Conservation (phyloP, 2,329 filamentous ascomycete species). For the Microdochium nivale region DNA sequence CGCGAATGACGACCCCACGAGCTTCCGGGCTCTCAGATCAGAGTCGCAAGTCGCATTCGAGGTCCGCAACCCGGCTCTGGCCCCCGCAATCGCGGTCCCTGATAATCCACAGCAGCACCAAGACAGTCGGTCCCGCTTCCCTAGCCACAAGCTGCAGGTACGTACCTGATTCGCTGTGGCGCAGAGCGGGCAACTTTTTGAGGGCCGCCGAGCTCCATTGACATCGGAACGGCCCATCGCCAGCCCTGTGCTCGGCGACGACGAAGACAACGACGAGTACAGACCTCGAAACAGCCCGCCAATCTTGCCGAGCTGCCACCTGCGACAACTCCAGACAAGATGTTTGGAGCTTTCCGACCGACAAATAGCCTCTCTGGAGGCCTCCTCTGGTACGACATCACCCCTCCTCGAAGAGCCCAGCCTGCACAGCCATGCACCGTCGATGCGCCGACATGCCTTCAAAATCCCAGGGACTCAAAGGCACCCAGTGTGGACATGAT, state of each 20-base stretch:
- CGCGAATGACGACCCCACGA: not conserved
- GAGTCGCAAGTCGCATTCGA: not conserved
- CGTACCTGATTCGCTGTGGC: not conserved
- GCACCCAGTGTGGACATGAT: too few species aligned
- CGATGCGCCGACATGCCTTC: too few species aligned
- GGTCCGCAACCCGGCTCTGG: not conserved
- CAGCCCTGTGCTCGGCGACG: not conserved
- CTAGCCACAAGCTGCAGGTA: too few species aligned
- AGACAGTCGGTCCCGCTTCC: not conserved
- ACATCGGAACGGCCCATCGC: constrained; percentile 1
- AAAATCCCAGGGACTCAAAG: too few species aligned
- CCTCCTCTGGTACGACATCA: constrained; percentile 65
- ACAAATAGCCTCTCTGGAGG: constrained; percentile 70
- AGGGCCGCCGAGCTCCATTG: constrained; percentile 6
- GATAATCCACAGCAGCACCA: not conserved
- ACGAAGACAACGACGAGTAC: not conserved
- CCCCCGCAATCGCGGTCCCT: too few species aligned
- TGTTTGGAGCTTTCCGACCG: constrained; percentile 79
- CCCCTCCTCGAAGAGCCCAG: not conserved
- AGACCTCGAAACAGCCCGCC: not conserved
- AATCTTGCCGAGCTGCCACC: too few species aligned
- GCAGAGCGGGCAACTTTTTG: not conserved
- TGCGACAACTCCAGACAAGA: constrained; percentile 27
- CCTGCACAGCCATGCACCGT: not conserved
- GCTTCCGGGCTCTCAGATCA: not conserved